Base-by-base conservation (phyloP, 805 yeast genomes). In the Schizosaccharomyces lindneri region DNA sequence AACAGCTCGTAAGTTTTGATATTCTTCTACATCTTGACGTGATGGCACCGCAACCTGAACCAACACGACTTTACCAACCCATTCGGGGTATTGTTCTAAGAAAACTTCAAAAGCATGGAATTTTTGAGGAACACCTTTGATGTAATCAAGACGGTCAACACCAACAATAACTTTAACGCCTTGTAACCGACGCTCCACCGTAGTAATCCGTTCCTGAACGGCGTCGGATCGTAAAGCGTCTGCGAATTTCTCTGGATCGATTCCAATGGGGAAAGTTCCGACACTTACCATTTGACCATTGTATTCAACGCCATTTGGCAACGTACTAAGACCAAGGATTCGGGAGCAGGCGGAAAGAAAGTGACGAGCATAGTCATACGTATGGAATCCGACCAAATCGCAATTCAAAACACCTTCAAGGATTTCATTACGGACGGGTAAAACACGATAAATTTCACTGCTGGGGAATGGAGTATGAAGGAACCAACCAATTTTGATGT, bases 251-350 rank as follows among this genome's bases (percentile, higher is more conserved):
- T 87, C 95, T 27, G 88, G 95, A 69, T 93, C 98, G 64, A 93
- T 93, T 63, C 99, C 99, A 66, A 93, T 93, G n/a, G 99, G 98
- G 78, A 89, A 90, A 0, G 97, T 97, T 29, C 97, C 96, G 43
- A 93, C 87, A 36, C 81, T 80, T 59, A 93, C 90, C 64, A 81
- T 80, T 61, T 90, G 75, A 36, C 87, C 85, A 55, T 81, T 75
- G 69, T 78, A 87, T 64, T 84, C 83, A 21, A 93, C 85, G 21
- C 97, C 95, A 65, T 88, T 89, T 3, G 98, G 98, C 64, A 85
- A 76, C 0, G 97, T 88, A 61, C 82, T 83, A 6, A 88, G 81
- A 64, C 85, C 79, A 61, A 93, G 77, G 21, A 93, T 85, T 62
- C 95, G 78, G 63, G 88, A 83, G 11, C 93, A 95, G 0, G 95